Percentiles rank a stretch among this genome's conserved stretches.
Evolutionary conservation across 331 rosid genomes (phyloP).

Genomic region (Phaseolus coccineus): DNA sequence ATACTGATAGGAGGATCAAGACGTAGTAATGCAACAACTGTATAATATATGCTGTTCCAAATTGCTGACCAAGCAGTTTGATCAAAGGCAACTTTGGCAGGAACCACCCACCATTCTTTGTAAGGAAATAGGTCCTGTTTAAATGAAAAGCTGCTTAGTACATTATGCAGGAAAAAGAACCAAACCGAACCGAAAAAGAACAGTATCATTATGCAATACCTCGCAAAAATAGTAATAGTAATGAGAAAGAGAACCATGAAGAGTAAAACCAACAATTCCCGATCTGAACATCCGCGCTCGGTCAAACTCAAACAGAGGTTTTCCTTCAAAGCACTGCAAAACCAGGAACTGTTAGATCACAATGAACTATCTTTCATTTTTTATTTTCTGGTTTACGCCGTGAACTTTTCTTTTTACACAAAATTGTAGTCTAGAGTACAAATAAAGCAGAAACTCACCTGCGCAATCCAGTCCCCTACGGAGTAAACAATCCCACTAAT

Average conservation of each 20-base stretch:
- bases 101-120: constrained; percentile 99
- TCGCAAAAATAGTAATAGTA: constrained; percentile 90
- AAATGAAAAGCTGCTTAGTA: constrained; percentile 32
- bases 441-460: constrained; percentile 56
- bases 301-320: constrained; percentile 91
- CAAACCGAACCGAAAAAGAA: constrained; percentile 6
- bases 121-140: constrained; percentile 86
- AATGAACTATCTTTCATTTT: neutral
- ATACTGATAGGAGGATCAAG: constrained; percentile 75
- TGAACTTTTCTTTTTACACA: neutral
- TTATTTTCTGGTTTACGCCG: too few relatives aligned
- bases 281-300: constrained; percentile 93
- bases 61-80: constrained; percentile 93
- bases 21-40: constrained; percentile 77
- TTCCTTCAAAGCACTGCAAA: constrained; percentile 94
- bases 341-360: constrained; percentile 3
- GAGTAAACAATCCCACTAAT: constrained; percentile 97
- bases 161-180: constrained; percentile 30
- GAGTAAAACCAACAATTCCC: constrained; percentile 91
- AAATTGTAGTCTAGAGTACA: constrained; percentile 7
- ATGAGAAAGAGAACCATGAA: constrained; percentile 98
- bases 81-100: constrained; percentile 87
- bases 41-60: constrained; percentile 95
- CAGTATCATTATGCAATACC: constrained; percentile 53
- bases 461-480: constrained; percentile 97